These are phyloP conservation scores for Nymphaea thermarum DNA, from an alignment of 164 flowering plant species.

Conservation along the genomic window DNA sequence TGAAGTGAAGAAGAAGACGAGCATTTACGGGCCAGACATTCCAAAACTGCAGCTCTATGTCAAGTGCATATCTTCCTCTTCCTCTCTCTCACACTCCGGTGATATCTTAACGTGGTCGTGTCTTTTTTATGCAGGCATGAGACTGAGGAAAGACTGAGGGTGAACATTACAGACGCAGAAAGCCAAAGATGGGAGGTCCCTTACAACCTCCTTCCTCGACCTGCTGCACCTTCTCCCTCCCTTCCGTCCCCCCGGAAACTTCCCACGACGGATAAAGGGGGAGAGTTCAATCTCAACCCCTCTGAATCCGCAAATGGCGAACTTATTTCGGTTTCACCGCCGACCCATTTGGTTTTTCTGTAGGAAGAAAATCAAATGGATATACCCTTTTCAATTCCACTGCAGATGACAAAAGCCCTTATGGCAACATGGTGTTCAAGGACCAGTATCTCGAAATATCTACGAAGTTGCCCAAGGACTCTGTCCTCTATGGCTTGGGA, in stretches of 20 bases:
- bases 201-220: slow-evolving; percentile 48
- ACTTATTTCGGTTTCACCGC: slow-evolving; percentile 36
- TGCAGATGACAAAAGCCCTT: slow-evolving; percentile 30
- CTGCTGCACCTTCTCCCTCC: slow-evolving; percentile 20
- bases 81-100: not conserved
- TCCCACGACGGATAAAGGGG: slow-evolving; percentile 3
- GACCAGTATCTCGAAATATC: slow-evolving; percentile 73
- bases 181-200: slow-evolving; percentile 76
- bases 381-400: slow-evolving; percentile 46
- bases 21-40: slow-evolving; percentile 56
- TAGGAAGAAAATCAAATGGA: slow-evolving; percentile 46
- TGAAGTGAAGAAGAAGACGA: slow-evolving; percentile 39
- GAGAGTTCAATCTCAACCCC: slow-evolving; percentile 13
- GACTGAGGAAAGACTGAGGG: slow-evolving; percentile 52
- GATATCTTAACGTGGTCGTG: not conserved
- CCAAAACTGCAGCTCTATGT: slow-evolving; percentile 48
- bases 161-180: slow-evolving; percentile 57
- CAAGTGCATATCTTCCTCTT: slow-evolving; percentile 22
- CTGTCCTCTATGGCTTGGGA: slow-evolving; percentile 64
- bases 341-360: slow-evolving; percentile 56
- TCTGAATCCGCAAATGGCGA: slow-evolving; percentile 29
- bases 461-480: slow-evolving; percentile 46
- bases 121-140: slow-evolving; percentile 43
- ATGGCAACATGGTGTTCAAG: slow-evolving; percentile 39
- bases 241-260: slow-evolving; percentile 2